phyloP scores from a whole-genome alignment of 805 yeast species.

The Ogataea allantospora region DNA sequence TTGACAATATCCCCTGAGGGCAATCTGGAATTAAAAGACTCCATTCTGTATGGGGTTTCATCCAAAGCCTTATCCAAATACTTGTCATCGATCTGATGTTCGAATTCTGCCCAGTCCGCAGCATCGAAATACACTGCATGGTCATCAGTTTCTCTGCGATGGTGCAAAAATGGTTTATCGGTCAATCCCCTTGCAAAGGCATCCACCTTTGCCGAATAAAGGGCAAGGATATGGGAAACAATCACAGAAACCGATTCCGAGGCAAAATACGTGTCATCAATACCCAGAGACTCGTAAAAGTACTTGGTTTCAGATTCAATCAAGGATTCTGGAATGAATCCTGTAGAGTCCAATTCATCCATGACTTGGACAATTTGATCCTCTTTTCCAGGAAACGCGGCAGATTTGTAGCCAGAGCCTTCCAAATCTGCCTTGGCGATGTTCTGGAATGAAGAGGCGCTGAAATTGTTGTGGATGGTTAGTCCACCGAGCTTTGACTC shows the following conservation, averaged over 20 bases:
- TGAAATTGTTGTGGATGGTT: slow-evolving; percentile 37
- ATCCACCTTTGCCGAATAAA: slow-evolving; percentile 90
- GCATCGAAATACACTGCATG: slow-evolving; percentile 93
- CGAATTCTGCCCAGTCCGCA: slow-evolving; percentile 49
- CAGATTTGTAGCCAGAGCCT: slow-evolving; percentile 63
- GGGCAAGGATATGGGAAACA: slow-evolving; percentile 79
- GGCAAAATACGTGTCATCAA: slow-evolving; percentile 90
- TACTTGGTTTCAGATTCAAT: slow-evolving; percentile 85
- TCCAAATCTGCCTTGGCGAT: slow-evolving; percentile 31
- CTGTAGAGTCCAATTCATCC: slow-evolving; percentile 75
- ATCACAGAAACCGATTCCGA: slow-evolving; percentile 78
- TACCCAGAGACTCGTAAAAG: slow-evolving; percentile 86
- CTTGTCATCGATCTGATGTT: slow-evolving; percentile 74
- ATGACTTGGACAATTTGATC: slow-evolving; percentile 78
- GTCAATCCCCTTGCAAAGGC: slow-evolving; percentile 66
- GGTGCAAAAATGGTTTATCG: slow-evolving; percentile 62
- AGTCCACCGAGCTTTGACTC: slow-evolving; percentile 20
- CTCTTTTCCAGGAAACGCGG: slow-evolving; percentile 77
- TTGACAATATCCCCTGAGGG: slow-evolving; percentile 44
- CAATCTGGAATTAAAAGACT: slow-evolving; percentile 71
- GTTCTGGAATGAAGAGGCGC: slow-evolving; percentile 35
- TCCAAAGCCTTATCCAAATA: slow-evolving; percentile 58
- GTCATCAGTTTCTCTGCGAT: slow-evolving; percentile 74
- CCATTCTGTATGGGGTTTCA: slow-evolving; percentile 59
- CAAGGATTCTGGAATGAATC: slow-evolving; percentile 83